Evolutionary conservation across 2,329 filamentous ascomycete species (phyloP).

Genomic region (Scortechinia acanthostroma): DNA sequence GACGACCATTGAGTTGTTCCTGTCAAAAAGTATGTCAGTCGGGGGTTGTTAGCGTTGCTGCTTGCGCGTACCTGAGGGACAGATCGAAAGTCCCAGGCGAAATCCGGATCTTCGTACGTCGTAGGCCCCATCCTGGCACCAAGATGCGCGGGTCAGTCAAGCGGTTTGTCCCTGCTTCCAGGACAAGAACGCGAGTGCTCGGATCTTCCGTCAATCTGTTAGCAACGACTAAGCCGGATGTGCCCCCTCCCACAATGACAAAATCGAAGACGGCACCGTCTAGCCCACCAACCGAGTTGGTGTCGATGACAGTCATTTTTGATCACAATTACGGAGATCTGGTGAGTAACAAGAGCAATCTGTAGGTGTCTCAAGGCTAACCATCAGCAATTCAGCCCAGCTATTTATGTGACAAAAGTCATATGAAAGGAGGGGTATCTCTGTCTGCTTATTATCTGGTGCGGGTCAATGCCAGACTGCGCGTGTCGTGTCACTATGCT

Average conservation of each 20-base stretch:
- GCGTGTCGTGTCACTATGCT: too few relatives aligned
- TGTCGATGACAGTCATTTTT: too few relatives aligned
- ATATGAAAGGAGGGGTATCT: too few relatives aligned
- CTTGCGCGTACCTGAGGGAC: constrained; percentile 14
- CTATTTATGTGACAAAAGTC: too few relatives aligned
- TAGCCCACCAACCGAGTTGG: too few relatives aligned
- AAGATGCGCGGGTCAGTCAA: constrained; percentile 12
- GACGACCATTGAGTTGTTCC: constrained; percentile 7
- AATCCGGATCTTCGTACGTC: constrained; percentile 11
- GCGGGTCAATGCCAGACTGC: too few relatives aligned
- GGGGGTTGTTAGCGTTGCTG: not conserved
- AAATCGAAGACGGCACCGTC: not conserved
- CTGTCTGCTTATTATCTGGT: too few relatives aligned
- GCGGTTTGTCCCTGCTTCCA: constrained; percentile 6
- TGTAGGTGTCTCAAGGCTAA: too few relatives aligned
- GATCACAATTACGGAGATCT: too few relatives aligned
- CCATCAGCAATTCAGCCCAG: too few relatives aligned
- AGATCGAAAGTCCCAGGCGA: constrained; percentile 15
- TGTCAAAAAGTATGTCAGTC: not conserved
- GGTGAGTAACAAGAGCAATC: too few relatives aligned
- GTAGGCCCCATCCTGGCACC: constrained; percentile 9
- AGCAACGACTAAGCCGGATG: not conserved
- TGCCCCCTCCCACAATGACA: not conserved
- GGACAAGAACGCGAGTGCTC: not conserved
- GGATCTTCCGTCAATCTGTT: not conserved